These are phyloP conservation scores for Syncephalastrum contaminatum DNA, from an alignment of 371 early-diverging fungal genomes.

Conservation along the genomic window DNA sequence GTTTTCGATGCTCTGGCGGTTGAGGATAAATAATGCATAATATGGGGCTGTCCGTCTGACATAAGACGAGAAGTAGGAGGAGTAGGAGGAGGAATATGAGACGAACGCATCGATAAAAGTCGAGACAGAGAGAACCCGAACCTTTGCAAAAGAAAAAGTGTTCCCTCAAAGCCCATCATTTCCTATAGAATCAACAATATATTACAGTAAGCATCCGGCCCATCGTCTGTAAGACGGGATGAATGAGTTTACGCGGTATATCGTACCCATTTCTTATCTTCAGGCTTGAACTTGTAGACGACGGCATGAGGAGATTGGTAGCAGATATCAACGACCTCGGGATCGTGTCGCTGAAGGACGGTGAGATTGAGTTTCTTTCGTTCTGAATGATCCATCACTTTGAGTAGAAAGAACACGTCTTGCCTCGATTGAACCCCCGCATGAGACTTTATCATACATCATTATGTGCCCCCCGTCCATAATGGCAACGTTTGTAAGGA, in stretches of 20 bases:
- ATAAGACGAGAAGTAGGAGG: background rate
- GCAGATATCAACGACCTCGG: slow-evolving; percentile 61
- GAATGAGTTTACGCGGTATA: background rate
- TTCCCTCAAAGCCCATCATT: slow-evolving; percentile 71
- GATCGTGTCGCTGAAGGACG: slow-evolving; percentile 73
- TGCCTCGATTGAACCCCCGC: too few species aligned
- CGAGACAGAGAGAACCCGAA: slow-evolving; percentile 11
- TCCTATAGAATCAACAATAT: slow-evolving; percentile 37
- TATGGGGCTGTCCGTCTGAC: slow-evolving; percentile 42
- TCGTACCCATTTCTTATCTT: slow-evolving; percentile 67
- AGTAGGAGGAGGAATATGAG: too few species aligned
- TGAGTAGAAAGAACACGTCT: background rate
- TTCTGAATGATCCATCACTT: slow-evolving; percentile 56
- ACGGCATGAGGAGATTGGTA: slow-evolving; percentile 76
- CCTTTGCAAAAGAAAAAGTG: slow-evolving; percentile 60
- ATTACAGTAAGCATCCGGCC: background rate
- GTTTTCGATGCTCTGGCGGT: slow-evolving; percentile 68
- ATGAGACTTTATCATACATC: too few species aligned
- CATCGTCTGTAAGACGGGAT: background rate
- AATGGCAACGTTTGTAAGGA: too few species aligned
- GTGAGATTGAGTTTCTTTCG: slow-evolving; percentile 68
- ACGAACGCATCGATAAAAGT: too few species aligned
- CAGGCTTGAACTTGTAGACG: slow-evolving; percentile 74
- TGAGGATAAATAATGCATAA: slow-evolving; percentile 69
- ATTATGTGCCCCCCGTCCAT: too few species aligned